These are phyloP conservation scores for Scytalidium sp. DNA, from an alignment of 2,329 filamentous ascomycete species.

Conservation along the genomic window DNA sequence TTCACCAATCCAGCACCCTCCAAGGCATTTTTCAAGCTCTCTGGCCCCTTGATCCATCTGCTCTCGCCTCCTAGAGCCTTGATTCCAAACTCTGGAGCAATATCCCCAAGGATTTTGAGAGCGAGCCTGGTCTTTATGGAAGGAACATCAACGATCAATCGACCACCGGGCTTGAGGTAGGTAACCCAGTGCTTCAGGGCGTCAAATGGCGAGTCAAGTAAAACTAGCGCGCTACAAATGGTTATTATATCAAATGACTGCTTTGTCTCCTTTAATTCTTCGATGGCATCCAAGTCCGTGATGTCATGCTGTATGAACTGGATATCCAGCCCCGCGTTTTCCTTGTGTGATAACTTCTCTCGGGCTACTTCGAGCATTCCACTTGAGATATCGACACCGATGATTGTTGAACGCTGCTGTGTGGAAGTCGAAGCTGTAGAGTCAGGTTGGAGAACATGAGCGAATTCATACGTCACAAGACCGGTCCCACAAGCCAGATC, in stretches of 20 bases:
- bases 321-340: slow-evolving; percentile 4
- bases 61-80: slow-evolving; percentile 4
- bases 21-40: slow-evolving; percentile 6
- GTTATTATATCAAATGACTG: slow-evolving; percentile 10
- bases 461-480: slow-evolving; percentile 5
- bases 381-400: slow-evolving; percentile 14
- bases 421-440: slow-evolving; percentile 4
- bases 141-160: slow-evolving; percentile 13
- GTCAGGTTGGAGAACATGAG: background rate
- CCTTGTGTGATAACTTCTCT: slow-evolving; percentile 2
- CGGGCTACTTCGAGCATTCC: slow-evolving; percentile 8
- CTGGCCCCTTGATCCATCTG: slow-evolving; percentile 3
- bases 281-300: slow-evolving; percentile 4
- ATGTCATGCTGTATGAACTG: slow-evolving; percentile 12
- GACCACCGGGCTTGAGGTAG: slow-evolving; percentile 12
- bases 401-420: slow-evolving; percentile 7
- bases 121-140: slow-evolving; percentile 10
- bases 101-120: slow-evolving; percentile 6
- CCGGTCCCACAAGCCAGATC: slow-evolving; percentile 17
- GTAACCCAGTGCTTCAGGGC: slow-evolving; percentile 13
- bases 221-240: slow-evolving; percentile 10
- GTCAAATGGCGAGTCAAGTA: slow-evolving; percentile 7
- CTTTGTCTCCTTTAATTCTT: slow-evolving; percentile 5
- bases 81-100: slow-evolving; percentile 7
- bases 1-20: slow-evolving; percentile 11